Evolutionary conservation across 306 rosid species (phyloP).

Genomic region (Macrotyloma uniflorum): DNA sequence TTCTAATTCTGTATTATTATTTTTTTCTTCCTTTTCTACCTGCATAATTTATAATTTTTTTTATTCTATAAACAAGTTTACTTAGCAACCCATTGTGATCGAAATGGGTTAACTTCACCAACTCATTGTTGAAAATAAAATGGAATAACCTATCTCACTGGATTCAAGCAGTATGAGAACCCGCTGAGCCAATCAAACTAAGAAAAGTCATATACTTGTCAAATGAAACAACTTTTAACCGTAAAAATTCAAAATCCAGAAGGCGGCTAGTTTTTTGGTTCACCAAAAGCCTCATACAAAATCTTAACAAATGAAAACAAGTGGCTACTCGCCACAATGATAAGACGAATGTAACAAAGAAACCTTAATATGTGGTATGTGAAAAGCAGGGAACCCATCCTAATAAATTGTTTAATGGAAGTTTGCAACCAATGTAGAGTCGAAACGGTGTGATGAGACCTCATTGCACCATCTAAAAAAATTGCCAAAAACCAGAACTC

Average conservation of each 20-base stretch:
- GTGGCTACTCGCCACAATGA: conserved; percentile 20
- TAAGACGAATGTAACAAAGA: conserved; percentile 9
- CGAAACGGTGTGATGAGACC: background rate
- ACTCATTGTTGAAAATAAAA: background rate
- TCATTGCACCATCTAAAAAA: conserved; percentile 15
- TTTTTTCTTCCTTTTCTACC: background rate
- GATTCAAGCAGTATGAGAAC: background rate
- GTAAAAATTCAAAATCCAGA: background rate
- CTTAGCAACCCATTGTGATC: background rate
- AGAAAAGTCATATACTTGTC: background rate
- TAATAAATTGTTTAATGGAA: background rate
- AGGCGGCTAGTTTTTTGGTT: conserved; percentile 1
- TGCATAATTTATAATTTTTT: background rate
- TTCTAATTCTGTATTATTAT: background rate
- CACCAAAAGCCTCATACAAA: conserved; percentile 23
- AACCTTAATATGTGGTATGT: background rate
- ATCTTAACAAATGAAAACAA: conserved; percentile 3
- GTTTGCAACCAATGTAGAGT: background rate
- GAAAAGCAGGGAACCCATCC: background rate
- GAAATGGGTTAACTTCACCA: background rate
- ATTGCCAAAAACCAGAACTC: conserved; percentile 12
- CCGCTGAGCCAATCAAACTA: background rate
- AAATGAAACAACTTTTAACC: background rate
- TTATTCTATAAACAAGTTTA: background rate
- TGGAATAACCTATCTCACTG: background rate